Evolutionary conservation across 176 grass and related monocot genomes (phyloP), one percentile per base, ranked within the genome.

Genomic region (Carex kokanica): DNA sequence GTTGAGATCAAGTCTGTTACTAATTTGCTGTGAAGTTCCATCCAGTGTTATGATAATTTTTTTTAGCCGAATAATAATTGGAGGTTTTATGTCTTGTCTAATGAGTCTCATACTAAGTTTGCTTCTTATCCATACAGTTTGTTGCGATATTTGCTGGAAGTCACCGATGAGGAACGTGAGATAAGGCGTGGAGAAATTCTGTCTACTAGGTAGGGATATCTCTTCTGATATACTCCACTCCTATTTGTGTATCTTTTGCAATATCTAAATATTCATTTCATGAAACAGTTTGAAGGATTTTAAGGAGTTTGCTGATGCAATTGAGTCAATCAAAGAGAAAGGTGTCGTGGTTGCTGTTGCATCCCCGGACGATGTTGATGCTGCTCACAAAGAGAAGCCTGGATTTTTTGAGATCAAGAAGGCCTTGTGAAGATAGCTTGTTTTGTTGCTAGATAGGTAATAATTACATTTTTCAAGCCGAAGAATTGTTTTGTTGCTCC

Each of bases 181-280:
- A 94, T 52, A 80, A 90, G 96, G 49, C 93, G 96, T 23, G 96
- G 93, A 89, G 96, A 95, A 83, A 95, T 99, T 88, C 80, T 99
- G 34, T 91, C 96, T 74, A 95, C 93, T 31, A 90, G 89, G 96
- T 95, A 88, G 51, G 75, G 8, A 86, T 62, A 73, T 83, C 65
- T 85, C 16, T 78, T 70, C 58, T 79, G 9, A 34, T 86, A 56
- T 4, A 6, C 15, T 41, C 18, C 7, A 55, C 17, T 41, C 14
- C 27, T 71, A 38, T 8, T 47, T 55, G 36, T 62, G 34, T 40
- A 21, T 0, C 1, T 25, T 60, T 74, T 66, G 5, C 57, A 8
- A 8, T 3, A 69, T 69, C 51, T 62, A 58, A 58, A 56, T 59
- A 16, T 34, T 20, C 0, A 36, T 18, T 64, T 6, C 60, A 18